phyloP scores from a whole-genome alignment of 163 green algal species.

The Prototheca wickerhamii region DNA sequence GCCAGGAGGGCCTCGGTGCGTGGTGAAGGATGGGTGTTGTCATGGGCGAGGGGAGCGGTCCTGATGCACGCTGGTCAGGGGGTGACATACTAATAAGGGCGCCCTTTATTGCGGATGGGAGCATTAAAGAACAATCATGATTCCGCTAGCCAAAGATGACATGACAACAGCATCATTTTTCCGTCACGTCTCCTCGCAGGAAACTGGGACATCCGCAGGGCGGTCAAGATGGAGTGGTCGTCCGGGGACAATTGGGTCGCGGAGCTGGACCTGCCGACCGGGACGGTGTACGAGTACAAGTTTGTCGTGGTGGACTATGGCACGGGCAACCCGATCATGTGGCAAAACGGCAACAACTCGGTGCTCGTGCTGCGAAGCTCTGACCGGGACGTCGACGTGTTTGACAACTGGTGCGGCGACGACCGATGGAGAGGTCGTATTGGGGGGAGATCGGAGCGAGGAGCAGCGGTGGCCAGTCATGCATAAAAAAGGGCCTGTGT shows the following conservation, averaged over 20 bases:
- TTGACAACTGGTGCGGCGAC: constrained; percentile 49
- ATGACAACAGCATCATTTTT: too few species aligned
- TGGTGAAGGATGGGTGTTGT: background rate
- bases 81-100: too few species aligned
- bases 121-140: too few species aligned
- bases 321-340: constrained; percentile 27
- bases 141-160: too few species aligned
- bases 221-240: background rate
- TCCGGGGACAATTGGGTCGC: background rate
- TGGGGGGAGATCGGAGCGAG: too few species aligned
- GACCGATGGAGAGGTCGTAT: too few species aligned
- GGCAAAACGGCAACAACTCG: constrained; percentile 54
- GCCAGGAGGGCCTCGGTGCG: background rate
- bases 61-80: too few species aligned
- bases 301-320: constrained; percentile 41
- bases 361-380: constrained; percentile 39
- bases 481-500: too few species aligned
- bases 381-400: constrained; percentile 37
- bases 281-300: constrained; percentile 46
- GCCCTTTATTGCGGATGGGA: too few species aligned
- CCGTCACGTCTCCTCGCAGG: too few species aligned
- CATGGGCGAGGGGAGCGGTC: background rate
- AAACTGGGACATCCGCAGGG: background rate
- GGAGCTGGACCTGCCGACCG: background rate
- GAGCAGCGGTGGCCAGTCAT: too few species aligned